A percentile compares a stretch with the other conserved stretches of the same genome.
Conservation (phyloP, 768 basidiomycete species). For the Pleurotus eryngii region DNA sequence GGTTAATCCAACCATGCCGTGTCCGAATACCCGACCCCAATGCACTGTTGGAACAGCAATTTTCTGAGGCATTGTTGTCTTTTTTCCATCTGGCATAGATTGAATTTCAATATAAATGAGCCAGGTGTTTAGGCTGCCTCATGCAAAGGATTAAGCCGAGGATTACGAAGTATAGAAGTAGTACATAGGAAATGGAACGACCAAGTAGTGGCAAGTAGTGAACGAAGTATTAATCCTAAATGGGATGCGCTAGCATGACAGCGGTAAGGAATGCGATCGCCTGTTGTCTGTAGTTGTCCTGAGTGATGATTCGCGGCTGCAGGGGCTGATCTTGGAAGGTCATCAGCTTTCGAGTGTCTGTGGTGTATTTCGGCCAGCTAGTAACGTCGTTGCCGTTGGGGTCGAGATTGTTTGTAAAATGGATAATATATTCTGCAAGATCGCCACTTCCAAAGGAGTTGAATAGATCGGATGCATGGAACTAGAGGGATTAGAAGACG, state of each 20-base stretch:
- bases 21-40: no score
- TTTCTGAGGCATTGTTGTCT: no score
- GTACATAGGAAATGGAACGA: no score
- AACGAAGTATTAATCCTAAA: not conserved
- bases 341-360: not conserved
- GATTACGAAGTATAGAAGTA: no score
- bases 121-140: no score
- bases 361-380: conserved; percentile 30
- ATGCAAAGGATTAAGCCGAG: no score
- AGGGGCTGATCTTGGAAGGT: not conserved
- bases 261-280: not conserved
- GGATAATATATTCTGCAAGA: conserved; percentile 31
- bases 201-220: no score
- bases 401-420: conserved; percentile 31
- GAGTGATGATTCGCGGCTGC: not conserved
- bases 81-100: no score
- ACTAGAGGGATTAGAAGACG: conserved; percentile 14
- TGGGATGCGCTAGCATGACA: not conserved
- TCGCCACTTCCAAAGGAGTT: conserved; percentile 26
- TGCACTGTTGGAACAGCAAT: no score
- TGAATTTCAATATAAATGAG: no score
- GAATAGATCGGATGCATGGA: conserved; percentile 30
- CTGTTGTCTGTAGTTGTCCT: not conserved
- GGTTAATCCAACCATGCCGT: no score
- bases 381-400: conserved; percentile 27